These are phyloP conservation scores for Cyberlindnera bimundalis DNA, from an alignment of 805 yeast species.

Conservation along the genomic window DNA sequence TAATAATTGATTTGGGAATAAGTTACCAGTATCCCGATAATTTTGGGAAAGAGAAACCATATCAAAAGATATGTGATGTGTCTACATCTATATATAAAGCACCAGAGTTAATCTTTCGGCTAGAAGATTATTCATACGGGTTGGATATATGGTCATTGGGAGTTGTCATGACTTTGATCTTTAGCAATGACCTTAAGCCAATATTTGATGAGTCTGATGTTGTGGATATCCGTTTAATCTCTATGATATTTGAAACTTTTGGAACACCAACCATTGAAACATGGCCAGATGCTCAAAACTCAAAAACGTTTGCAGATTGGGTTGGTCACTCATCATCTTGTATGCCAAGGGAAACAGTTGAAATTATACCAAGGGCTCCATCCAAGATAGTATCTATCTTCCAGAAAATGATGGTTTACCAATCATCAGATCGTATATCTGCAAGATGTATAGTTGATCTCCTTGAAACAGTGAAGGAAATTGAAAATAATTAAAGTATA, in stretches of 20 bases:
- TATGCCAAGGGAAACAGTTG: constrained; percentile 18
- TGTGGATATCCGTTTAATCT: constrained; percentile 59
- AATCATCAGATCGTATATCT: constrained; percentile 32
- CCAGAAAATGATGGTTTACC: constrained; percentile 41
- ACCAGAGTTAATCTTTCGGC: constrained; percentile 68
- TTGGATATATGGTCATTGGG: constrained; percentile 77
- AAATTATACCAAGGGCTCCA: constrained; percentile 36
- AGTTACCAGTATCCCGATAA: constrained; percentile 44
- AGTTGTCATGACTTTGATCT: constrained; percentile 52
- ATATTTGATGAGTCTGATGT: constrained; percentile 37
- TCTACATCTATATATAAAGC: constrained; percentile 68
- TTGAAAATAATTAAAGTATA: not conserved
- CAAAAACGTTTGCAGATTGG: constrained; percentile 31
- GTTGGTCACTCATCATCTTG: constrained; percentile 22
- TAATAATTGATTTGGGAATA: constrained; percentile 42
- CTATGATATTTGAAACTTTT: constrained; percentile 49
- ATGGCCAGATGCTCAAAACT: constrained; percentile 43
- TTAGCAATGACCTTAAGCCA: constrained; percentile 36
- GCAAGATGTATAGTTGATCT: constrained; percentile 19
- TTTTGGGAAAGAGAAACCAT: constrained; percentile 52
- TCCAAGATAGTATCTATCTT: constrained; percentile 30
- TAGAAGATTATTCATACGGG: constrained; percentile 47
- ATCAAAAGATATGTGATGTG: constrained; percentile 47
- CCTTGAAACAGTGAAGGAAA: not conserved
- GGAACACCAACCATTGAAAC: constrained; percentile 56